Percentiles rank a stretch among this genome's conserved stretches.
Conservation (phyloP, 202 grass and related monocot species). For the Hordeum pubiflorum region DNA sequence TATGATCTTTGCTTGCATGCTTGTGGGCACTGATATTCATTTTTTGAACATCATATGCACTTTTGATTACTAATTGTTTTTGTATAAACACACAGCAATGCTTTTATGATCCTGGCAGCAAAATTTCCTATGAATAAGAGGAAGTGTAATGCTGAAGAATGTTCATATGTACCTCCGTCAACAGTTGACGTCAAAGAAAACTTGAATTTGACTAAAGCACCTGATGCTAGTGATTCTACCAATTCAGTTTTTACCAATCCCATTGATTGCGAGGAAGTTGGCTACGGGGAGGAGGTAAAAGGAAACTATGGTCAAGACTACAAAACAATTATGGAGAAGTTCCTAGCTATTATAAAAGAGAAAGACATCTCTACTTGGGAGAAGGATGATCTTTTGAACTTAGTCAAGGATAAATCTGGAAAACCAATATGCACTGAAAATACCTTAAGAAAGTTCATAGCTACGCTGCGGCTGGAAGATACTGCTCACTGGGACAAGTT, state of each 20-base stretch:
- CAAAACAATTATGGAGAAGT: conserved; percentile 34
- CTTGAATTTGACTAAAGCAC: conserved; percentile 1
- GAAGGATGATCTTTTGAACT: conserved; percentile 22
- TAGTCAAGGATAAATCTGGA: conserved; percentile 35
- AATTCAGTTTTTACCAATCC: conserved; percentile 5
- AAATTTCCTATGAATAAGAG: conserved; percentile 40
- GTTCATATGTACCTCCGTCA: neutral
- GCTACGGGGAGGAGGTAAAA: neutral
- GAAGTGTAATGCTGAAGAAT: conserved; percentile 14
- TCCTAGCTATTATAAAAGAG: conserved; percentile 26
- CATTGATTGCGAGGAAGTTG: conserved; percentile 1
- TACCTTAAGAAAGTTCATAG: conserved; percentile 34
- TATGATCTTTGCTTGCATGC: conserved; percentile 7
- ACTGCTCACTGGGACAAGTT: conserved; percentile 46
- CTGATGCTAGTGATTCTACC: neutral
- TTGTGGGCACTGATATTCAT: neutral
- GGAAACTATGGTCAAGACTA: conserved; percentile 28
- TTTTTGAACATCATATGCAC: neutral
- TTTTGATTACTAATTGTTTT: conserved; percentile 11
- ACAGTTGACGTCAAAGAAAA: neutral
- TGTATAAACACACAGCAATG: conserved; percentile 36
- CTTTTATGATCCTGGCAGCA: conserved; percentile 56
- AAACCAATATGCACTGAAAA: conserved; percentile 1
- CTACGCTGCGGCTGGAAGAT: neutral
- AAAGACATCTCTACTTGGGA: conserved; percentile 34